Base-by-base conservation (phyloP, 495 filamentous ascomycete genomes). In the Cercophora newfieldiana region DNA sequence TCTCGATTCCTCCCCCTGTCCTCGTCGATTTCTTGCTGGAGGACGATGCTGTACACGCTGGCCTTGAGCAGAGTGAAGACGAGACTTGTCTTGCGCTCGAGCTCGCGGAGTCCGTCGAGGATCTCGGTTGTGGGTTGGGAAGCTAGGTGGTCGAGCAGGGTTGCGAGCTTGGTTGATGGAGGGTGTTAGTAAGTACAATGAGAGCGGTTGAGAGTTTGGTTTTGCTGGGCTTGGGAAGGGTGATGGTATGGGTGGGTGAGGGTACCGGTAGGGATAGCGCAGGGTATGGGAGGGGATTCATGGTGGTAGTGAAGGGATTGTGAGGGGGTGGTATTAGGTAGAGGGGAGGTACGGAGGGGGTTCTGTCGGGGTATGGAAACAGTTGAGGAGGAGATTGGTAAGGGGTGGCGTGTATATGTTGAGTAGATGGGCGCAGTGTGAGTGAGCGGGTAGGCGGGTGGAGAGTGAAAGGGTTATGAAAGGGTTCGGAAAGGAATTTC, bases 11-110 rank as follows among this genome's bases (percentile, higher is more conserved):
- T 57, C 22, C 55, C 6, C 54, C 28, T 31, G 26, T 16, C 24
- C 53, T 29, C 18, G 67, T 83, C 87, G 63, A 96, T 95, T 86
- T 97, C 90, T 82, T 97, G 93, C 84, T 98, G 93, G 81, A 99
- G 76, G 69, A 99, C 93, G 82, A 99, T 97, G 75, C 90, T 95
- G 77, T 98, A 98, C 57, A 98, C 95, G 78, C 94, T 97, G 31
- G 95, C 94, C 81, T 99, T 98, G 73, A 99, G 83, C 74, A 97
- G 74, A 65, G 95, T 99, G 77, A 94, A 97, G 31, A 97, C 95
- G 47, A 96, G 82, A 53, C 91, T 91, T 25, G 93, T 97, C 84
- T 98, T 97, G 68, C 95, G 84, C 80, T 99, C 95, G 59, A 99
- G 83, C 33, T 91, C 86, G 54, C 95, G 81, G 66, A 99, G 79